These are phyloP conservation scores for Hypholoma fasciculare DNA, from an alignment of 768 basidiomycete genomes.

Conservation along the genomic window DNA sequence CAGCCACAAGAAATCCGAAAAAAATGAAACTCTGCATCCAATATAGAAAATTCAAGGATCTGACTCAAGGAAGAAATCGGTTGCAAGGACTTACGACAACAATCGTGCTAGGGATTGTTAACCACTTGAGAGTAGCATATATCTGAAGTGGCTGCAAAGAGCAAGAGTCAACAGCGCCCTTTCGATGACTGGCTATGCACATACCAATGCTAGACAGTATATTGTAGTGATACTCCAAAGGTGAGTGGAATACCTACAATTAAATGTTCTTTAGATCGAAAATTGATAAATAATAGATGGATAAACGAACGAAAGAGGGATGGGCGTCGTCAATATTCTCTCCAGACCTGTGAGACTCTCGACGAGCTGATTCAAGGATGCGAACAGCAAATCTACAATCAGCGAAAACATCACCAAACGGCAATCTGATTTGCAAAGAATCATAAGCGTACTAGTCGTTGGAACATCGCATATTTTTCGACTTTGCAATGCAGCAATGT, in stretches of 20 bases:
- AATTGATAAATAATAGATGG: too few relatives aligned
- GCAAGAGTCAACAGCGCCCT: background rate
- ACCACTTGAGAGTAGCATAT: constrained; percentile 51
- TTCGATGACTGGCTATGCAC: constrained; percentile 4
- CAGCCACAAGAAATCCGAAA: constrained; percentile 73
- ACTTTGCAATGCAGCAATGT: constrained; percentile 58
- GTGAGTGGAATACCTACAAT: constrained; percentile 60
- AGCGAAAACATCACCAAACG: background rate
- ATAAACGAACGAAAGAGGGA: constrained; percentile 65
- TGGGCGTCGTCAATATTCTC: constrained; percentile 72
- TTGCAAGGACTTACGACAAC: constrained; percentile 38
- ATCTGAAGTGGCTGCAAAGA: constrained; percentile 62
- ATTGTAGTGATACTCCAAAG: constrained; percentile 65
- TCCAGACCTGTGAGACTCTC: constrained; percentile 71
- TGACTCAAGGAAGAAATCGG: background rate
- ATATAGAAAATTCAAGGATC: background rate
- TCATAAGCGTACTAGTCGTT: constrained; percentile 50
- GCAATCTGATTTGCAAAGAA: background rate
- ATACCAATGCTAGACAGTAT: constrained; percentile 61
- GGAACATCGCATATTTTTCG: constrained; percentile 58
- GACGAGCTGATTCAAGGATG: constrained; percentile 53
- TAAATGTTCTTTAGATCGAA: background rate
- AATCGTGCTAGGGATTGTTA: constrained; percentile 65
- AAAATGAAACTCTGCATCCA: constrained; percentile 58
- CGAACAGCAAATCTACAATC: constrained; percentile 44